phyloP scores from a whole-genome alignment of 768 basidiomycete species.

The Mycena olivaceomarginata region DNA sequence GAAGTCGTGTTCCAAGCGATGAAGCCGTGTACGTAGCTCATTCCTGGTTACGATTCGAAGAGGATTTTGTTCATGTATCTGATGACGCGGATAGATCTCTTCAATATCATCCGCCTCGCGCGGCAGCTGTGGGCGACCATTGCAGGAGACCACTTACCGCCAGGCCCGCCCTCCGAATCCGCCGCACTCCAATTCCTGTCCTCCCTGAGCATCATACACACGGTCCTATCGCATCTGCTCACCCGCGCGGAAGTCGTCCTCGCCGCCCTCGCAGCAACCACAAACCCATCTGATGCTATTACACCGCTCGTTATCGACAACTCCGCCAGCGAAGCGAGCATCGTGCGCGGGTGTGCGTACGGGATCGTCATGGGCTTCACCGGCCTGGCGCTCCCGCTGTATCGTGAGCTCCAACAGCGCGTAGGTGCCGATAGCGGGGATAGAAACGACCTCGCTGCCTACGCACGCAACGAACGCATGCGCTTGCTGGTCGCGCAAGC shows the following conservation, averaged over 20 bases:
- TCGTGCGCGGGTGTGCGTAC: neutral
- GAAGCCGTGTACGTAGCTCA: neutral
- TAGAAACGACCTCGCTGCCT: neutral
- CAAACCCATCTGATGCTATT: too few relatives aligned
- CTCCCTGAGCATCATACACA: neutral
- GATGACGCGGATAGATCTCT: too few relatives aligned
- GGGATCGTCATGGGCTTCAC: neutral
- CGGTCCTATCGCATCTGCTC: neutral
- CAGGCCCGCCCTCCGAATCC: neutral
- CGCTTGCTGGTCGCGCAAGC: neutral
- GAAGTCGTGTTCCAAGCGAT: neutral
- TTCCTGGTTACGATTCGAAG: too few relatives aligned
- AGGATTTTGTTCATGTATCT: too few relatives aligned
- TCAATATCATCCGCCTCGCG: neutral
- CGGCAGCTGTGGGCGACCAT: constrained; percentile 3
- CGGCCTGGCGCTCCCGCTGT: neutral
- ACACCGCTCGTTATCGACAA: too few relatives aligned
- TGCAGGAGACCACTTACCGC: neutral
- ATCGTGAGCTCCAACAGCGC: neutral
- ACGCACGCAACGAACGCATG: neutral
- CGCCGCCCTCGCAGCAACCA: neutral
- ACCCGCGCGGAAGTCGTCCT: neutral
- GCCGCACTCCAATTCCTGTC: neutral
- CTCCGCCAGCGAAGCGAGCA: neutral
- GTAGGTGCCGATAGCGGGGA: neutral